phyloP scores from a whole-genome alignment of 164 flowering plant genomes.

The Magnolia changhungtana region DNA sequence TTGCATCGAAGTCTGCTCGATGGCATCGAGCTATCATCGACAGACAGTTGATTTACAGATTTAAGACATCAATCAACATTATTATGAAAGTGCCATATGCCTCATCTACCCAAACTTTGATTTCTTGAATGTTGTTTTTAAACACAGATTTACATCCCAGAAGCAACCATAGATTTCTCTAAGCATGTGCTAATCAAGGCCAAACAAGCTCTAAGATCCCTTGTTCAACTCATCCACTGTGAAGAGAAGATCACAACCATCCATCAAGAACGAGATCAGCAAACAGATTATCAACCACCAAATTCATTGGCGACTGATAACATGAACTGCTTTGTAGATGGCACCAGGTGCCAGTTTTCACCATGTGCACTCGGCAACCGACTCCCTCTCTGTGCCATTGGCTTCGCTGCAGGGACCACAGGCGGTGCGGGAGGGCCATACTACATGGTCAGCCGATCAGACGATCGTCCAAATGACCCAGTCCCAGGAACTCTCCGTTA shows the following conservation, averaged over 20 bases:
- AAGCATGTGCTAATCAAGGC: slow-evolving; percentile 10
- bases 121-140: too few relatives aligned
- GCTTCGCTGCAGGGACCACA: slow-evolving; percentile 27
- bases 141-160: too few relatives aligned
- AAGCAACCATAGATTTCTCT: slow-evolving; percentile 18
- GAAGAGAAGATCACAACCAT: not conserved
- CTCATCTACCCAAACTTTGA: too few relatives aligned
- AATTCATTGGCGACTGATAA: not conserved
- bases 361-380: slow-evolving; percentile 24
- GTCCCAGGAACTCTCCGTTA: slow-evolving; percentile 25
- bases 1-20: too few relatives aligned
- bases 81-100: too few relatives aligned
- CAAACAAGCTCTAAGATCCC: slow-evolving; percentile 6
- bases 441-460: slow-evolving; percentile 10
- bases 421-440: slow-evolving; percentile 29
- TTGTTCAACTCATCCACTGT: slow-evolving; percentile 10
- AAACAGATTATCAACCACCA: not conserved
- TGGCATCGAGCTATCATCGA: too few relatives aligned
- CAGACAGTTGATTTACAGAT: too few relatives aligned
- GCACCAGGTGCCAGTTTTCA: slow-evolving; percentile 30
- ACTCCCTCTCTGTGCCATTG: slow-evolving; percentile 21
- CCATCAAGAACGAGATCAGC: not conserved
- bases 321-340: slow-evolving; percentile 14
- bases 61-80: too few relatives aligned
- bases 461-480: slow-evolving; percentile 18